These are phyloP conservation scores for Prunus padus DNA, from an alignment of 306 rosid species.

Conservation along the genomic window DNA sequence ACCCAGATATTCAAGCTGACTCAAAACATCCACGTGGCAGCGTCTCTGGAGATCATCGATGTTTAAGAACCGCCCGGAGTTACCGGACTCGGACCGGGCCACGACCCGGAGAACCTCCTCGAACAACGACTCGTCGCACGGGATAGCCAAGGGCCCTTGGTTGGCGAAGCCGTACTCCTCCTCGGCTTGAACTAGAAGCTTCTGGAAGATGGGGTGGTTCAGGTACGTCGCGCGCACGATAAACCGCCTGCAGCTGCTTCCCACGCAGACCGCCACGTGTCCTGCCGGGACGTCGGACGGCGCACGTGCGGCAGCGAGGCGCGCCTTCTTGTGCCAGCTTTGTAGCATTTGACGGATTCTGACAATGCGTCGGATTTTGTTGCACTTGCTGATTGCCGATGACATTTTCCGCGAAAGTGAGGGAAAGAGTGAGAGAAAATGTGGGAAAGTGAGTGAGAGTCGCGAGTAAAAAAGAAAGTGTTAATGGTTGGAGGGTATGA, in stretches of 20 bases:
- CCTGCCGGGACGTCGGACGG: constrained; percentile 80
- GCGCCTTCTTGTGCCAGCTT: constrained; percentile 70
- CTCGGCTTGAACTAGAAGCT: constrained; percentile 71
- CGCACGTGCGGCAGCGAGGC: constrained; percentile 13
- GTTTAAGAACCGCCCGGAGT: constrained; percentile 29
- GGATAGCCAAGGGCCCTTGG: constrained; percentile 73
- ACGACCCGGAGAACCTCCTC: constrained; percentile 62
- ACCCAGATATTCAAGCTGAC: constrained; percentile 27
- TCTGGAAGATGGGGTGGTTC: constrained; percentile 88
- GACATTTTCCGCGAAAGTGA: constrained; percentile 22
- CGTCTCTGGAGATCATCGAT: constrained; percentile 46
- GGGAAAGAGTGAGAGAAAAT: constrained; percentile 4
- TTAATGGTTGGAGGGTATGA: no score
- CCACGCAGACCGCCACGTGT: constrained; percentile 85
- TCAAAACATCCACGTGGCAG: constrained; percentile 61
- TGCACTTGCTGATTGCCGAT: constrained; percentile 39
- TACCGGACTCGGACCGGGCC: constrained; percentile 41
- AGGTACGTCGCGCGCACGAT: constrained; percentile 67
- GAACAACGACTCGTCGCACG: constrained; percentile 76
- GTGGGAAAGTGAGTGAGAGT: background rate
- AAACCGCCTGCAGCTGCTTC: constrained; percentile 57
- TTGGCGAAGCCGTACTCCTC: constrained; percentile 90
- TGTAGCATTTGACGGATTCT: constrained; percentile 81
- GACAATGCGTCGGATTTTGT: constrained; percentile 79
- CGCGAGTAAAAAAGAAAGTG: background rate